Evolutionary conservation across 306 rosid species (phyloP).

Genomic region (Prunus mira): DNA sequence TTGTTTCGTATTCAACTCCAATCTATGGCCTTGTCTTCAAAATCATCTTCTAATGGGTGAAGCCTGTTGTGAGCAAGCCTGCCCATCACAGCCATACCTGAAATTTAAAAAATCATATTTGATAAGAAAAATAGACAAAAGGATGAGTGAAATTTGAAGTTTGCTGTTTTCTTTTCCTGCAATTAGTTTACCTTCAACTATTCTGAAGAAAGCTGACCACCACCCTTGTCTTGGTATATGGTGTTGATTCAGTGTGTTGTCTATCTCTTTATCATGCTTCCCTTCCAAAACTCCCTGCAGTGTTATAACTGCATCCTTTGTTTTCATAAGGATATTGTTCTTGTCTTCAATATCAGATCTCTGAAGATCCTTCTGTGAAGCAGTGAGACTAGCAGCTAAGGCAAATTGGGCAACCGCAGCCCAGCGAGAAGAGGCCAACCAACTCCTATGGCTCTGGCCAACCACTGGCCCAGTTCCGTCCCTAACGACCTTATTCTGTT

Average conservation of each 20-base stretch:
- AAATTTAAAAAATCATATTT: background rate
- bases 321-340: slow-evolving; percentile 40
- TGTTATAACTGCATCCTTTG: slow-evolving; percentile 64
- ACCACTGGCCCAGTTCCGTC: slow-evolving; percentile 24
- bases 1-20: slow-evolving; percentile 10
- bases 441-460: slow-evolving; percentile 29
- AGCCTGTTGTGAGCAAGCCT: slow-evolving; percentile 40
- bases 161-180: too few relatives aligned
- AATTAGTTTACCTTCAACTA: slow-evolving; percentile 51
- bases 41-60: slow-evolving; percentile 35
- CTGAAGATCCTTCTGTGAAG: slow-evolving; percentile 54
- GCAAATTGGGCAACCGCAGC: slow-evolving; percentile 65
- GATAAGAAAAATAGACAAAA: background rate
- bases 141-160: background rate
- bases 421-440: slow-evolving; percentile 52
- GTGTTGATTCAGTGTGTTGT: slow-evolving; percentile 34
- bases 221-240: slow-evolving; percentile 56
- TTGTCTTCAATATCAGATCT: slow-evolving; percentile 26
- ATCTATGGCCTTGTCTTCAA: slow-evolving; percentile 28
- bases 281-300: slow-evolving; percentile 77
- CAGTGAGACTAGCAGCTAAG: slow-evolving; percentile 62
- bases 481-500: slow-evolving; percentile 14
- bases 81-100: slow-evolving; percentile 59
- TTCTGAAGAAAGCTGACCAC: slow-evolving; percentile 70
- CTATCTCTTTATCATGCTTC: slow-evolving; percentile 64